Base-by-base conservation (phyloP, 352 stramenopile species). In the Phytopythium helicoides region DNA sequence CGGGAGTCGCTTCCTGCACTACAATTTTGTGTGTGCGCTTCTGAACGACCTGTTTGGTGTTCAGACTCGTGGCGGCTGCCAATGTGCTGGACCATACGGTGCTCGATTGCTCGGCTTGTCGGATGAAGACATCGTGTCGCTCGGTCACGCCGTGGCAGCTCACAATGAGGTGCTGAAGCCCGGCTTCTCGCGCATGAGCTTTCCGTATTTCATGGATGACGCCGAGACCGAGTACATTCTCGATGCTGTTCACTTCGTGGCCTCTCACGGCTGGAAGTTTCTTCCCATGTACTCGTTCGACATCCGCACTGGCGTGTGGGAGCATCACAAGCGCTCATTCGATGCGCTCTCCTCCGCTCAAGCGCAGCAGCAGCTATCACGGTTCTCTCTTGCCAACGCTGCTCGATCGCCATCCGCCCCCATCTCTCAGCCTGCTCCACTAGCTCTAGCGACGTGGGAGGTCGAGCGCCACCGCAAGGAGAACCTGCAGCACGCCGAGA, bases 41-140 rank as follows among this genome's bases (percentile, higher is more conserved):
- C 70, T 99, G 3, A 99, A 99, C 62, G 97, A 99, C 73, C 59
- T 99, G 5, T 99, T 99, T 68, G 97, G 97, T 4, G 87, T 99
- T 21, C 97, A 79, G 37, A 71, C 62, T 5, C 56, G 71, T 18
- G 71, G 71, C n/a, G 71, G 68, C 3, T 52, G 46, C 46, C 46
- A 52, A 19, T 60, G 77, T 89, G 94, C 96, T 14, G 96, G 96
- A n/a, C 95, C 94, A 0, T 99, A 98, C 56, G 93, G 82, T 3
- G 86, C 96, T 48, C 68, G 73, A 1, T 58, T 99, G 31, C 79
- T 99, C 2, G 96, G 96, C 6, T 60, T 99, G 51, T 82, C 68
- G 33, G 79, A 81, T 23, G 51, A 73, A 0, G 49, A 80, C 33
- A 91, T 87, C 25, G 48, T 83, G 21, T 61, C 62, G 33, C 63